Evolutionary conservation across 1,284 basidiomycete species (phyloP).

Genomic region (Irpex rosettiformis): DNA sequence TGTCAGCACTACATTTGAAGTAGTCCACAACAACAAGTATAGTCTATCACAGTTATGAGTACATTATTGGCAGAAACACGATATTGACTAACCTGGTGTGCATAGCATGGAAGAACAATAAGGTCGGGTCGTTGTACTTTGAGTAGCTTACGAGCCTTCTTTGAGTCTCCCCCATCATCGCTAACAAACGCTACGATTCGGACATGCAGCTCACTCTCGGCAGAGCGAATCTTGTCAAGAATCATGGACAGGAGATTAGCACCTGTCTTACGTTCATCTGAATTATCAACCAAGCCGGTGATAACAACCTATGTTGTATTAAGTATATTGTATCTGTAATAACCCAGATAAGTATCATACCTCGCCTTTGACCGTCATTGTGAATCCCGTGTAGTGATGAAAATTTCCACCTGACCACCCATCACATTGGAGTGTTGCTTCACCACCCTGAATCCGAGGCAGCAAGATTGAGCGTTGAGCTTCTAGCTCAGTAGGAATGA

Average conservation of each 20-base stretch:
- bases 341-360: not conserved
- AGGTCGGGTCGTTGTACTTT: not conserved
- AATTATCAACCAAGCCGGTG: not conserved
- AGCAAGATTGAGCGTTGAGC: not conserved
- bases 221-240: not conserved
- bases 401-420: not conserved
- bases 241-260: not conserved
- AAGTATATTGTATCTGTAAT: not conserved
- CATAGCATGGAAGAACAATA: conserved; percentile 3
- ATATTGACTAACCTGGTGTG: conserved; percentile 23
- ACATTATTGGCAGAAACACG: no score
- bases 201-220: not conserved
- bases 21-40: conserved; percentile 39
- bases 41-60: no score
- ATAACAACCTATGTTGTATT: not conserved
- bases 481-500: conserved; percentile 2
- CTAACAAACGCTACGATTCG: not conserved
- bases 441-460: no score
- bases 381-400: conserved; percentile 1
- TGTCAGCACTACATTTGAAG: conserved; percentile 17
- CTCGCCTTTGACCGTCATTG: not conserved
- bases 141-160: not conserved
- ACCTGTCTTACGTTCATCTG: not conserved
- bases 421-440: not conserved
- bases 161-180: conserved; percentile 1